These are phyloP conservation scores for Rhizopus sp. DNA, from an alignment of 371 early-diverging fungal genomes.

Conservation along the genomic window DNA sequence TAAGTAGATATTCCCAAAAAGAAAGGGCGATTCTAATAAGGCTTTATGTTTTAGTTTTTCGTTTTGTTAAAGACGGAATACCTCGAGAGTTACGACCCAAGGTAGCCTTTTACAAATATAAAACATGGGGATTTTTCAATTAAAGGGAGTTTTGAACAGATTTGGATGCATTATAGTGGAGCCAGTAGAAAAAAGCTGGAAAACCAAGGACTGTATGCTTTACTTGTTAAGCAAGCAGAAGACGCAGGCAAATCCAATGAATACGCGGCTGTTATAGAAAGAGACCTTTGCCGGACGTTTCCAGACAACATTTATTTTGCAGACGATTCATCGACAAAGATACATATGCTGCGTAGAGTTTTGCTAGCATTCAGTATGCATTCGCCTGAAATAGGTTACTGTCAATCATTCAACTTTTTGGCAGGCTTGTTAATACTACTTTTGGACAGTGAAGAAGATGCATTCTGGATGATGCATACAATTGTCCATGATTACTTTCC, in stretches of 20 bases:
- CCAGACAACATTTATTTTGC: constrained; percentile 78
- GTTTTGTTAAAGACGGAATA: constrained; percentile 78
- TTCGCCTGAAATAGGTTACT: constrained; percentile 78
- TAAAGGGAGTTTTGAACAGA: constrained; percentile 31
- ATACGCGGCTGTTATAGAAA: constrained; percentile 66
- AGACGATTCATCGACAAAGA: constrained; percentile 54
- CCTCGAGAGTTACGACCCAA: constrained; percentile 66
- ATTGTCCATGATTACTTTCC: constrained; percentile 77
- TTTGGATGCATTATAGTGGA: constrained; percentile 85
- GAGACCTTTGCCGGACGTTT: constrained; percentile 83
- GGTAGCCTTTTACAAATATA: constrained; percentile 34
- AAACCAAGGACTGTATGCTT: constrained; percentile 61
- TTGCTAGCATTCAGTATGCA: constrained; percentile 70
- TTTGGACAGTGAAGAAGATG: constrained; percentile 73
- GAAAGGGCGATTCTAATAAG: background rate
- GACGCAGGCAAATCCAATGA: constrained; percentile 55
- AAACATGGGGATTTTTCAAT: background rate
- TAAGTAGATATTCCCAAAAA: constrained; percentile 23
- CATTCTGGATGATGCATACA: constrained; percentile 82
- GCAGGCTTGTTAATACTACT: constrained; percentile 78
- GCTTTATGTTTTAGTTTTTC: constrained; percentile 51
- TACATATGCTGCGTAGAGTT: constrained; percentile 69
- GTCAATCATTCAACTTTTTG: constrained; percentile 83
- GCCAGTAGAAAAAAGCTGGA: constrained; percentile 60
- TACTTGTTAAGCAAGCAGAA: constrained; percentile 54